Base-by-base conservation (phyloP, 2,329 filamentous ascomycete genomes). In the Fusarium praegraminearum region DNA sequence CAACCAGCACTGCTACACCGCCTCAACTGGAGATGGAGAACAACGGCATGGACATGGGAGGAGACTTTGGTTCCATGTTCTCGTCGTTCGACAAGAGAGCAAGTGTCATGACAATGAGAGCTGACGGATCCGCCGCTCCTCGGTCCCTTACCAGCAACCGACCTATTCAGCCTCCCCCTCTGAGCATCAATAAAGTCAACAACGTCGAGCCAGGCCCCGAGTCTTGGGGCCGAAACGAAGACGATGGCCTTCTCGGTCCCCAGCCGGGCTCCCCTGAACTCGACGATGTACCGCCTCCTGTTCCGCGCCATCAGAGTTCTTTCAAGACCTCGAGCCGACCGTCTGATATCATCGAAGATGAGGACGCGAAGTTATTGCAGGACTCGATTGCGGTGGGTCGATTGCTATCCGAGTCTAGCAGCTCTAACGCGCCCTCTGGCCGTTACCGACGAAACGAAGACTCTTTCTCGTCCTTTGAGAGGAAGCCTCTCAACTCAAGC, bases 1-100 rank as follows among this genome's bases (percentile, higher is more conserved):
- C 87, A 11, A 78, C 82, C 15, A 86, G 83, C 70, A 87, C 86
- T 9, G 81, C 84, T 15, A 87, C 85, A 1, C 85, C 83, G 15
- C 84, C 83, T 7, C 83, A 82, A 51, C 75, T 86, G 38, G 83
- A 82, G 54, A 76, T 86, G 46, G 83, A 82, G 57, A 76, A 80
- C 30, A 72, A 82, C 57, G 77, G 78, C 41, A 72, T 89, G 18
- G 86, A 89, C 71, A 75, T 89, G 49, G 87, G 87, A 18, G 83
- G 86, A 47, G 87, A 89, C 71, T 87, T 89, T 67, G 82, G 84
- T 62, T 86, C 82, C 58, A 86, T 89, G 84, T 82, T 89, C 41
- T 80, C 80, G 13, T 81, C 79, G n/a, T 86, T 87, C 50, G 85
- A 87, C 66, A 88, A 88, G 76, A 80, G 86, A 63, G 80, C 83